phyloP scores from a whole-genome alignment of 2,329 filamentous ascomycete genomes.

The Oidium heveae region DNA sequence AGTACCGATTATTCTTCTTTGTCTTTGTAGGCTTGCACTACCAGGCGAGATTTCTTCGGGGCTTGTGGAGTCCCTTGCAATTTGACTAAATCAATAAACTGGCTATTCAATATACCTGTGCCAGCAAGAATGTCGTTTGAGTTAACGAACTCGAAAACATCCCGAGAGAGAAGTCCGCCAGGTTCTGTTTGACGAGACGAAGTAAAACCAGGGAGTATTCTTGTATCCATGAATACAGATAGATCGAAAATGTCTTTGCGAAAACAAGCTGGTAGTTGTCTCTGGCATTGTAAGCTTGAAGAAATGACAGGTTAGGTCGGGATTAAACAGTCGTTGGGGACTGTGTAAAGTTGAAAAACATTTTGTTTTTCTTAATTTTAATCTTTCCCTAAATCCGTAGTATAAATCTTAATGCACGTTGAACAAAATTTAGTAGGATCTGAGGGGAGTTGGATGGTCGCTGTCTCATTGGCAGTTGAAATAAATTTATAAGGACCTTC shows the following conservation, averaged over 20 bases:
- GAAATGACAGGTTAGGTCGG: not conserved
- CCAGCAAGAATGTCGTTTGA: not conserved
- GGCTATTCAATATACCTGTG: slow-evolving; percentile 1
- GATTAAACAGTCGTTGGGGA: not conserved
- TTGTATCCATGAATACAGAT: not conserved
- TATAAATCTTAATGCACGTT: not conserved
- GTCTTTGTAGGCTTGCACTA: slow-evolving; percentile 3
- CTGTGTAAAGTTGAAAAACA: too few species aligned
- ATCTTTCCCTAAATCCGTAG: too few species aligned
- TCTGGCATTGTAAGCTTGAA: not conserved
- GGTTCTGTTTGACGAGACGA: not conserved
- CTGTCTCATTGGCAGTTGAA: not conserved
- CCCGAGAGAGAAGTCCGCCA: not conserved
- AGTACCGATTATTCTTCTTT: slow-evolving; percentile 1
- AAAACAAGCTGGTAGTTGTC: not conserved
- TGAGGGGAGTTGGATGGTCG: not conserved
- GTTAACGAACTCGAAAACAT: not conserved
- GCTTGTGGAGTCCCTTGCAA: slow-evolving; percentile 1
- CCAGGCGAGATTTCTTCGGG: not conserved
- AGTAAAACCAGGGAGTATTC: not conserved
- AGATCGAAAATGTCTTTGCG: not conserved
- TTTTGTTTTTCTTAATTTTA: too few species aligned
- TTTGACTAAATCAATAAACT: slow-evolving; percentile 4
- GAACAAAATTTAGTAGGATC: not conserved
- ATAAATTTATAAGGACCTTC: not conserved